Evolutionary conservation across 441 rosid species (phyloP), one percentile per base, ranked within the genome.

Genomic region (Syzygium malaccense): DNA sequence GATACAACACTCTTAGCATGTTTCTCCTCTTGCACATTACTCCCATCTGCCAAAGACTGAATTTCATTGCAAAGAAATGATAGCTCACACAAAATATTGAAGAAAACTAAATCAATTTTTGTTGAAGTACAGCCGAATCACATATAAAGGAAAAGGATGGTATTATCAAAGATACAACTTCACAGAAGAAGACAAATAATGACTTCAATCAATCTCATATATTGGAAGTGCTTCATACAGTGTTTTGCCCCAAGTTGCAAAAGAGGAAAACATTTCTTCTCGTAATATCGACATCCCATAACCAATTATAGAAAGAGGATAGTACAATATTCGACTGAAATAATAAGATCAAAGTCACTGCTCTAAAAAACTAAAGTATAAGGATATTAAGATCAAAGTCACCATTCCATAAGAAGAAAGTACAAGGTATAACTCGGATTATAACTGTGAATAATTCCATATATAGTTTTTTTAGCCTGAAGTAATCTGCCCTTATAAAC

Each of bases 41-140:
- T 87, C 89, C 93, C 92, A 92, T 92, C 95, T 94, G 94, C 83
- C 80, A 86, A 91, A 86, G 91, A 86, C 45, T 87, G 87, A 85
- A 85, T 49, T 57, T 83, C 37, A 87, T 88, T 88, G 18, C 49
- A 75, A 75, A 19, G 83, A 41, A 41, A 75, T 51, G 41, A 75
- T 41, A 75, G 80, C 45, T 7, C 49, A 37, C 28, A 37, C 49
- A 71, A 71, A 71, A 71, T 37, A 71, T 71, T 71, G 48, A 71
- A 33, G 49, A 71, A 71, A 37, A 37, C 80, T 37, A 71, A 19
- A 37, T 37, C 80, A 71, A 26, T 11, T 71, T 41, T 71, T 20
- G n/a, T 3, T 23, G 26, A 41, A 23, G 83, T 41, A 41, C 51
- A 37, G 83, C 51, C 18, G 14, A 41, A 41, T 23, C 51, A 75